A percentile compares a stretch with the other conserved stretches of the same genome.
phyloP scores from a whole-genome alignment of 768 basidiomycete species.

The Mycena venus region DNA sequence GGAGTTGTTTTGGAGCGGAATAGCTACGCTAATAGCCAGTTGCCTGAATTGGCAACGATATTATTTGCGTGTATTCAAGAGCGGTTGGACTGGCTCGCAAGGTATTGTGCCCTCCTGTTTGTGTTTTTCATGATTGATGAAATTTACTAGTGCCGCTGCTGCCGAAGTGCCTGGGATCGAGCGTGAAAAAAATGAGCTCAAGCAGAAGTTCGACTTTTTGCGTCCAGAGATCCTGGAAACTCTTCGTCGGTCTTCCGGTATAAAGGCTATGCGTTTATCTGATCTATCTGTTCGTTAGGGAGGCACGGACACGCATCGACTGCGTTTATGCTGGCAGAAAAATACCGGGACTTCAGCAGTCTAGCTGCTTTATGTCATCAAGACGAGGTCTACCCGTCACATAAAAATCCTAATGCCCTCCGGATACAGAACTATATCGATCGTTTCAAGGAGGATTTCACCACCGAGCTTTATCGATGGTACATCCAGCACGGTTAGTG shows the following conservation, averaged over 20 bases:
- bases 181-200: slow-evolving; percentile 70
- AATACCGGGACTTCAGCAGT: slow-evolving; percentile 87
- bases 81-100: slow-evolving; percentile 76
- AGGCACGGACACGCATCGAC: slow-evolving; percentile 72
- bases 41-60: slow-evolving; percentile 74
- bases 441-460: slow-evolving; percentile 85
- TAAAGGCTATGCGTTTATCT: not conserved
- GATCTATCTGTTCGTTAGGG: slow-evolving; percentile 56
- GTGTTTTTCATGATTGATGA: not conserved
- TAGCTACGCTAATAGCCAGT: slow-evolving; percentile 62
- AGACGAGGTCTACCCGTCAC: slow-evolving; percentile 71
- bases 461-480: slow-evolving; percentile 92
- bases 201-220: slow-evolving; percentile 76
- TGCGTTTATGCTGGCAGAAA: slow-evolving; percentile 88
- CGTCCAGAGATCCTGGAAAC: slow-evolving; percentile 85
- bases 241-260: slow-evolving; percentile 68
- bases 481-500: slow-evolving; percentile 88
- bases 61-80: slow-evolving; percentile 79
- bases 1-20: slow-evolving; percentile 38
- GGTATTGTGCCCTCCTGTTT: slow-evolving; percentile 47
- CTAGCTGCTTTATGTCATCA: slow-evolving; percentile 89
- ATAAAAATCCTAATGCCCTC: slow-evolving; percentile 72
- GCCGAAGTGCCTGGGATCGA: slow-evolving; percentile 62
- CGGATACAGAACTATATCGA: slow-evolving; percentile 82
- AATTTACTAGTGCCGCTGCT: slow-evolving; percentile 55